Conservation (phyloP, 495 filamentous ascomycete genomes). For the Xylaria grammica region DNA sequence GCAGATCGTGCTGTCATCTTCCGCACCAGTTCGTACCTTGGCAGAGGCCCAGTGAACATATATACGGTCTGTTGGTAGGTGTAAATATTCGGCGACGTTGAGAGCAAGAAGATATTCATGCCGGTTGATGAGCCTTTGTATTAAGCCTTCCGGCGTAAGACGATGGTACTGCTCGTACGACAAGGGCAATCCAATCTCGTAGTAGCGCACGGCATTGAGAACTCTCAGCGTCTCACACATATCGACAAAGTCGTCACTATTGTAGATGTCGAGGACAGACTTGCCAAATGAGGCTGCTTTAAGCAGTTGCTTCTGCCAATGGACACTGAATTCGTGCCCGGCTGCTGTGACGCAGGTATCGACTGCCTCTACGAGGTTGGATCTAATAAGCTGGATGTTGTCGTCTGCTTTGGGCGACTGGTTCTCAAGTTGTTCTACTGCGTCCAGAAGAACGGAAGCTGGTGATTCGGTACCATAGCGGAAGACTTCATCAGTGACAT, state of each 20-base stretch:
- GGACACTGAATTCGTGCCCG: conserved; percentile 83
- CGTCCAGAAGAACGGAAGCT: conserved; percentile 89
- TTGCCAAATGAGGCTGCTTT: conserved; percentile 97
- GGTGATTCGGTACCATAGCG: conserved; percentile 83
- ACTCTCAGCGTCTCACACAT: conserved; percentile 96
- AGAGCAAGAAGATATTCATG: conserved; percentile 92
- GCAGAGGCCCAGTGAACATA: conserved; percentile 96
- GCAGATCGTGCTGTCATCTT: conserved; percentile 88
- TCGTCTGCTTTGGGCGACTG: conserved; percentile 97
- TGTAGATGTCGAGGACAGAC: conserved; percentile 94
- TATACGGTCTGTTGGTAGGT: conserved; percentile 84
- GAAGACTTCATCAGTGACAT: conserved; percentile 87
- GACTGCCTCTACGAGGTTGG: conserved; percentile 86
- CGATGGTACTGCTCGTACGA: conserved; percentile 89
- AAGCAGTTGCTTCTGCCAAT: conserved; percentile 94
- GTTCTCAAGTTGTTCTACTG: conserved; percentile 87
- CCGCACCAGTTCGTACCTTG: conserved; percentile 84
- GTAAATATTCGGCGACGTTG: conserved; percentile 84
- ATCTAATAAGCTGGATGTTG: conserved; percentile 89
- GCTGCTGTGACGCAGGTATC: conserved; percentile 84
- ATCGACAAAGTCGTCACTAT: conserved; percentile 96
- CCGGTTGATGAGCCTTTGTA: conserved; percentile 83
- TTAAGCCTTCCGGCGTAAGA: conserved; percentile 83
- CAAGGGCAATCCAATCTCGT: conserved; percentile 87
- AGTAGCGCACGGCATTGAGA: conserved; percentile 88